A percentile compares a stretch with the other conserved stretches of the same genome.
These are phyloP conservation scores for Phytopythium montanum DNA, from an alignment of 352 stramenopile species.

Conservation along the genomic window DNA sequence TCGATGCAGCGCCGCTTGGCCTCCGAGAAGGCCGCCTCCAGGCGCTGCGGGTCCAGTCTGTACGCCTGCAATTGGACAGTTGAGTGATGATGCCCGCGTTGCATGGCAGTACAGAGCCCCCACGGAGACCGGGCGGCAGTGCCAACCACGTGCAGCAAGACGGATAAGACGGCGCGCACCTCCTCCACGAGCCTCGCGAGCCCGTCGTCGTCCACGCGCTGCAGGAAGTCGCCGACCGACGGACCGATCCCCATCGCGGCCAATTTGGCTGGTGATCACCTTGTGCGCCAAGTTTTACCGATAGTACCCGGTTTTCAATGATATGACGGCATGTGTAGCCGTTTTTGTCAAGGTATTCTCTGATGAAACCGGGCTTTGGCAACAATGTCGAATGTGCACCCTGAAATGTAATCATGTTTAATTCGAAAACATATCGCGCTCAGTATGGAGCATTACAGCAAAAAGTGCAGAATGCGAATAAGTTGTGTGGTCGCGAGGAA, in stretches of 20 bases:
- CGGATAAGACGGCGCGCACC: conserved; percentile 17
- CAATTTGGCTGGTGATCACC: not conserved
- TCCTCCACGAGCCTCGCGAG: conserved; percentile 39
- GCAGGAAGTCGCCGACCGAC: conserved; percentile 56
- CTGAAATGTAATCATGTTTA: not conserved
- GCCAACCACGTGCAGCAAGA: not conserved
- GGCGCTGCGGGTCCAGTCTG: conserved; percentile 37
- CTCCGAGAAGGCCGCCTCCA: conserved; percentile 42
- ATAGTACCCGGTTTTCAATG: no score
- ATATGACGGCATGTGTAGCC: not conserved
- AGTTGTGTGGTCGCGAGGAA: not conserved
- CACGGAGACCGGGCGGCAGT: not conserved
- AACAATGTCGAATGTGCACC: not conserved
- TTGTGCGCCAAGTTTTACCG: not conserved
- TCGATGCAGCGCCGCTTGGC: conserved; percentile 41
- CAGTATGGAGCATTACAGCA: not conserved
- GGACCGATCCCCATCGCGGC: conserved; percentile 31
- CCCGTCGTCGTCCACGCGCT: conserved; percentile 55
- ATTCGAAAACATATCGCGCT: not conserved
- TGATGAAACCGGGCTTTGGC: not conserved
- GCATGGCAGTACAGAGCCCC: no score
- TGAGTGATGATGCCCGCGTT: not conserved
- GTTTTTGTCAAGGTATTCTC: no score
- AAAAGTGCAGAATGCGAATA: not conserved
- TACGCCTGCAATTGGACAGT: conserved; percentile 30